Base-by-base conservation (phyloP, 768 basidiomycete species). In the Termitomyces sp. region DNA sequence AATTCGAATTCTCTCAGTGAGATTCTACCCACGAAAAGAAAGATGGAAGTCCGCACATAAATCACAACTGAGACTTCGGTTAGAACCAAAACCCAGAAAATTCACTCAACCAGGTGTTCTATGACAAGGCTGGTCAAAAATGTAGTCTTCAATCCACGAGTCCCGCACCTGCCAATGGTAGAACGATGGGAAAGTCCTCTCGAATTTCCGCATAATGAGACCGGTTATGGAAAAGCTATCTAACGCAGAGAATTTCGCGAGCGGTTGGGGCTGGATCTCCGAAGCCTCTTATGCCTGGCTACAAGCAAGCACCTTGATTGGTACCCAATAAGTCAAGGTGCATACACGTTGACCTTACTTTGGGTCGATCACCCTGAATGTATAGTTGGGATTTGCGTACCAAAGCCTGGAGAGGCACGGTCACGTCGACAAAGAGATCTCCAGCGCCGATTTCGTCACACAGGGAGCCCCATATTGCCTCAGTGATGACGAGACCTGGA, bases 201-300 rank as follows among this genome's bases (percentile, higher is more conserved):
- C 85, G 80, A 54, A 88, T 83, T 66, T 92, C 90, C 67, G 86
- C 83, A 64, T 85, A 89, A 67, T 95, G 93, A 70, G 73, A 64
- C 57, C 80, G 79, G 42, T 83, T 85, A 64, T 80, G 78, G 77
- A 95, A 97, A 47, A 80, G 71, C 71, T 95, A 95, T 45, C 83
- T 82, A 40, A 95, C 75, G 31, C 83, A 77, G 51, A 94, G 72
- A 5, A 74, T 74, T 73, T 95, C 94, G 48, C 78, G 71, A 54
- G 80, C 76, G n/a, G 83, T 83, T 14, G 89, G 85, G 17, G 86
- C 85, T 55, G 90, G 89, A 72, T 96, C 93, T 66, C 82, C 85
- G 74, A 97, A 94, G n/a, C 93, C 93, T 65, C 91, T 85, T 41
- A 96, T 75, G 28, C 83, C 80, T 57, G 84, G 75, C 89, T 89